Percentiles rank a stretch among this genome's conserved stretches.
phyloP scores from a whole-genome alignment of 164 flowering plant species.

The Macadamia tetraphylla region DNA sequence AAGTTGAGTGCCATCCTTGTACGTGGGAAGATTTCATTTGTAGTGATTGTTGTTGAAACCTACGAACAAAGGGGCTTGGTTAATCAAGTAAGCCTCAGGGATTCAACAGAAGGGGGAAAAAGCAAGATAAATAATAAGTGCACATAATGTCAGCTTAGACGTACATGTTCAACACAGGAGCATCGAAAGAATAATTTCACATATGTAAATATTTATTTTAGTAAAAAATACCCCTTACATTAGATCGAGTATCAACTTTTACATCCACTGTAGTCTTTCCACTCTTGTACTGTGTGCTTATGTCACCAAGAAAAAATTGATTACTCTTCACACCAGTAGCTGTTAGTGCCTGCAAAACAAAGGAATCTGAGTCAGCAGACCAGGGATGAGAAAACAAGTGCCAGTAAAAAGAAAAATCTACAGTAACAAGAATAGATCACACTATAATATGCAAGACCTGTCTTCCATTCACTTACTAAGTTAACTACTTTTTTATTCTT shows the following conservation, averaged over 20 bases:
- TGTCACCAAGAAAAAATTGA: slow-evolving; percentile 60
- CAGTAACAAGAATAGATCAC: no score
- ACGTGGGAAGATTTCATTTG: slow-evolving; percentile 37
- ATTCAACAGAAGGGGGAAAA: background rate
- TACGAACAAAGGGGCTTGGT: slow-evolving; percentile 18
- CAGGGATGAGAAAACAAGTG: background rate
- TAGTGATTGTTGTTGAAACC: slow-evolving; percentile 64
- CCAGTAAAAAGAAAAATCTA: no score
- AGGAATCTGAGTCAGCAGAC: background rate
- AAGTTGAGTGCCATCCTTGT: slow-evolving; percentile 51
- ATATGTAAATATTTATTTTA: background rate
- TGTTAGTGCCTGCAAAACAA: slow-evolving; percentile 48
- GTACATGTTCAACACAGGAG: slow-evolving; percentile 1
- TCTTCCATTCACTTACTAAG: no score
- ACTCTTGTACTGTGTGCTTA: slow-evolving; percentile 48
- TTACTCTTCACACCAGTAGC: slow-evolving; percentile 63
- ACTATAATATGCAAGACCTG: no score
- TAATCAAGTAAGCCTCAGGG: background rate
- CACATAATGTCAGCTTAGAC: background rate
- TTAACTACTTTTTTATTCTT: no score
- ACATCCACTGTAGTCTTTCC: slow-evolving; percentile 56
- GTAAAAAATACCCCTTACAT: slow-evolving; percentile 35
- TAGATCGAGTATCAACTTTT: slow-evolving; percentile 66
- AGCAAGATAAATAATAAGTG: background rate
- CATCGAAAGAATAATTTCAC: no score